phyloP scores from a whole-genome alignment of 1,139 yeast species.

The Blastobotrys persicus region DNA sequence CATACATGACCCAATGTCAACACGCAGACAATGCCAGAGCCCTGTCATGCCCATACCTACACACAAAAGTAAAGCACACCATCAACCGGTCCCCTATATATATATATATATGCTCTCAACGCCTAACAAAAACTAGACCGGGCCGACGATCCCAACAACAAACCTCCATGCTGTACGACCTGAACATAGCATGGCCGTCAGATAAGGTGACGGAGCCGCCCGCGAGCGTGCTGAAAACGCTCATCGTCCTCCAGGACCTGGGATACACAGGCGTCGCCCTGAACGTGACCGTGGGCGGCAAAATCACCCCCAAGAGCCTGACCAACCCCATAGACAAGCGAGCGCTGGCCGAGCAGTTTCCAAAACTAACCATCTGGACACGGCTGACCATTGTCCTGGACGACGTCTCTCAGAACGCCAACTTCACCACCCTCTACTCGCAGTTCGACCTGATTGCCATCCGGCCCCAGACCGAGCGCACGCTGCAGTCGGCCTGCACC shows the following conservation, averaged over 20 bases:
- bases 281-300: constrained; percentile 60
- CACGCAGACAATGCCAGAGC: too few species aligned
- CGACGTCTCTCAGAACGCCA: constrained; percentile 76
- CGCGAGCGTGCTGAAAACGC: constrained; percentile 20
- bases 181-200: constrained; percentile 83
- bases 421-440: constrained; percentile 45
- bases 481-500: constrained; percentile 69
- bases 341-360: constrained; percentile 33
- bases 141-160: too few species aligned
- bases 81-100: too few species aligned
- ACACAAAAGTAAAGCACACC: too few species aligned
- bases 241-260: constrained; percentile 37
- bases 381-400: constrained; percentile 72
- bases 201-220: constrained; percentile 39
- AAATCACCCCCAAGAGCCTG: constrained; percentile 51
- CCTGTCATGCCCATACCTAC: too few species aligned
- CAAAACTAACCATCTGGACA: constrained; percentile 58
- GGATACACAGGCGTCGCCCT: constrained; percentile 76
- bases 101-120: too few species aligned
- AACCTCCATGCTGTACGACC: constrained; percentile 67
- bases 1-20: too few species aligned
- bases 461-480: constrained; percentile 76
- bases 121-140: too few species aligned
- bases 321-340: constrained; percentile 30
- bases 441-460: constrained; percentile 78